These are phyloP conservation scores for Acanthamoeba lenticulata DNA, from an alignment of 208 protist genomes.

Conservation along the genomic window DNA sequence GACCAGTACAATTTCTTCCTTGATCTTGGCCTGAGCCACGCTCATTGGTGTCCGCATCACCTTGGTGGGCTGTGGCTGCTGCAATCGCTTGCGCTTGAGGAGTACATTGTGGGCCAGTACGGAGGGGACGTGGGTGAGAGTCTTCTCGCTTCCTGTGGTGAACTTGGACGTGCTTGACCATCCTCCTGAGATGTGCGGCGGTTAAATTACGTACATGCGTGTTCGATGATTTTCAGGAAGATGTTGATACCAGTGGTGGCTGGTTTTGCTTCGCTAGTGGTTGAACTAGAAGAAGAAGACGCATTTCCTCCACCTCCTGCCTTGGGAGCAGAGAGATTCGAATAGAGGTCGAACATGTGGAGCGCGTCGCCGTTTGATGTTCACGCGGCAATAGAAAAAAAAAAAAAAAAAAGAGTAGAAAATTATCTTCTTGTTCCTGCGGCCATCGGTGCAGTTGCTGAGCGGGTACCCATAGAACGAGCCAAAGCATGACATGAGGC, in stretches of 20 bases:
- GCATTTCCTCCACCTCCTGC: too few relatives aligned
- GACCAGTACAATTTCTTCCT: not conserved
- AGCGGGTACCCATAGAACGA: too few relatives aligned
- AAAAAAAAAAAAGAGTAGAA: too few relatives aligned
- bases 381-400: too few relatives aligned
- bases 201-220: too few relatives aligned
- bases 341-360: conserved; percentile 53
- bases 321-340: conserved; percentile 19
- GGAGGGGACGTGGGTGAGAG: not conserved
- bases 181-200: not conserved
- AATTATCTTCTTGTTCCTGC: too few relatives aligned
- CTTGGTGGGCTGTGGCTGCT: not conserved
- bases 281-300: too few relatives aligned
- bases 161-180: not conserved
- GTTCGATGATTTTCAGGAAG: not conserved
- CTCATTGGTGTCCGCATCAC: not conserved
- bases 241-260: not conserved
- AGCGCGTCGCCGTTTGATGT: too few relatives aligned
- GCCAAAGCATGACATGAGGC: too few relatives aligned
- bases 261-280: not conserved
- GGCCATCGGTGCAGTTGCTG: too few relatives aligned
- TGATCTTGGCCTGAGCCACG: not conserved
- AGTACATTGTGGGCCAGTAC: conserved; percentile 1
- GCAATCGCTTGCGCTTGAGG: conserved; percentile 30
- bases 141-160: not conserved